Percentiles rank a stretch among this genome's conserved stretches.
phyloP scores from a whole-genome alignment of 371 early-diverging fungal genomes.

The Mortierella sp. region DNA sequence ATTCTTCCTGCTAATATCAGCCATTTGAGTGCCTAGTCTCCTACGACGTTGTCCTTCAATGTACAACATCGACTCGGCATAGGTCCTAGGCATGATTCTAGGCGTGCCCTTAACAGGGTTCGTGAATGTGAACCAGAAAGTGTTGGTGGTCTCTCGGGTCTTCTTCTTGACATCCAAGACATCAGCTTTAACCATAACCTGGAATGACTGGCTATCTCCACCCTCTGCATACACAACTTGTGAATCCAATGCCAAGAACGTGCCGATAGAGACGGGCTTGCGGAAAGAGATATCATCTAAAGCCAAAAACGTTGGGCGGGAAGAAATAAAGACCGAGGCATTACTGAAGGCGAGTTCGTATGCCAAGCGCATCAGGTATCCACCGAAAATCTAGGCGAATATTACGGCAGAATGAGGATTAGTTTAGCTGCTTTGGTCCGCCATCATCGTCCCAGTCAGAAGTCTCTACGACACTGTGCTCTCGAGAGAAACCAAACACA shows the following conservation, averaged over 20 bases:
- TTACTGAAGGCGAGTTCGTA: slow-evolving; percentile 86
- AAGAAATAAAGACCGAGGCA: slow-evolving; percentile 72
- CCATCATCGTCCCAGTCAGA: not conserved
- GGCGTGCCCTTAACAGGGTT: slow-evolving; percentile 49
- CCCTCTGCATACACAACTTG: slow-evolving; percentile 79
- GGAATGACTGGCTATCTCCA: slow-evolving; percentile 69
- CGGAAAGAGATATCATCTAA: slow-evolving; percentile 92
- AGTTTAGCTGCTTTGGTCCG: not conserved
- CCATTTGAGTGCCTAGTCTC: slow-evolving; percentile 38
- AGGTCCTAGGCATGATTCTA: slow-evolving; percentile 76
- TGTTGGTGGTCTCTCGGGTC: slow-evolving; percentile 78
- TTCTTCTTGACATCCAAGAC: slow-evolving; percentile 77
- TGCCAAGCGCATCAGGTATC: slow-evolving; percentile 82
- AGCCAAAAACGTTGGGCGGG: slow-evolving; percentile 72
- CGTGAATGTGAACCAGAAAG: slow-evolving; percentile 88
- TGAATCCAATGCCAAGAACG: slow-evolving; percentile 78
- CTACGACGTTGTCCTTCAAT: slow-evolving; percentile 74
- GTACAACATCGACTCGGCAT: slow-evolving; percentile 82
- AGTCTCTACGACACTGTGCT: too few relatives aligned
- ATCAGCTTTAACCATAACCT: slow-evolving; percentile 82
- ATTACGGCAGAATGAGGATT: not conserved
- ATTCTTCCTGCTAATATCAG: slow-evolving; percentile 37
- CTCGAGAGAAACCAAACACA: too few relatives aligned
- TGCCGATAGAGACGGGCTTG: slow-evolving; percentile 93
- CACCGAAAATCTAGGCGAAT: slow-evolving; percentile 83